Base-by-base conservation (phyloP, 2,329 filamentous ascomycete species). In the Diaporthe batatas region DNA sequence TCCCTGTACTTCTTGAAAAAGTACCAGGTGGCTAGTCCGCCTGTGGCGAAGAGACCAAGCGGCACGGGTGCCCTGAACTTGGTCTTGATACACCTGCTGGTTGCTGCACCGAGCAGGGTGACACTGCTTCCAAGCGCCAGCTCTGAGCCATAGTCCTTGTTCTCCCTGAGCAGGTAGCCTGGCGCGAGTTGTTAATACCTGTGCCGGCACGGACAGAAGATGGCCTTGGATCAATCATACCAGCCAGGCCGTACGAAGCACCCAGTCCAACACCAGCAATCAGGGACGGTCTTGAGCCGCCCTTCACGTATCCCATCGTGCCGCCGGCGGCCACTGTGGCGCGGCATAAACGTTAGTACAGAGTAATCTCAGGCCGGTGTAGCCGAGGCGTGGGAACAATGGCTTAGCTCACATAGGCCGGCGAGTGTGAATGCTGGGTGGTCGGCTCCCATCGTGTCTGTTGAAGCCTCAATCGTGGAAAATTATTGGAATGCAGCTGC, bases 1-100 rank as follows among this genome's bases (percentile, higher is more conserved):
- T 84, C 83, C 36, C 80, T 79, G 68, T 80, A 80, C 76, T 84
- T 84, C 76, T 83, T 83, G 76, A 83, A 80, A 74, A 84, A 84
- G 75, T 84, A 84, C 47, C 75, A 83, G 0, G 82, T 83, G 1
- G 83, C 81, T 18, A 84, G 76, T 39, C 76, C 77, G 51, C 83
- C 83, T 0, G 75, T 78, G 6, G 77, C 79, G 7, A 79, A 79
- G 7, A 84, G 77, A 2, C 76, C 80, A 34, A 84, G 72, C 0
- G 83, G 81, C 6, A 83, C 79, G 12, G 82, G 82, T 0, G 82
- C 81, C 62, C 79, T 79, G 1, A 75, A 82, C 25, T 79, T 79
- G 14, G 83, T 84, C 77, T 83, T 82, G 75, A 84, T 79, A 36
- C 83, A 79, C 32, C 82, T 77, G 12, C 81, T 81, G 18, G 82